Base-by-base conservation (phyloP, 192 early-diverging fungal species). In the Podila minutissima region DNA sequence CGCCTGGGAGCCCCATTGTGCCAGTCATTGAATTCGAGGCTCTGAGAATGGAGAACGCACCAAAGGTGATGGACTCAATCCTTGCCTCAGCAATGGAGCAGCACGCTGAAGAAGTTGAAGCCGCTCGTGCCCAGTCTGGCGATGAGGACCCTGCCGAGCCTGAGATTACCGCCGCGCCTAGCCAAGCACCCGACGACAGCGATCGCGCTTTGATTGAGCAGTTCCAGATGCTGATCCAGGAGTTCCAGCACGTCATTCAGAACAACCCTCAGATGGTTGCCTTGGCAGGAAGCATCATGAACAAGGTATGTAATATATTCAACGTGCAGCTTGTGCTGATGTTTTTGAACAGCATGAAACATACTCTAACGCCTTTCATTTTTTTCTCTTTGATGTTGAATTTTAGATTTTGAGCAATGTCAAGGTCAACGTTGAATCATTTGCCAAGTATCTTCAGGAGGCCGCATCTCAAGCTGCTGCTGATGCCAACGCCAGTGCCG, bases 81-180 rank as follows among this genome's bases (percentile, higher is more conserved):
- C 66, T 81, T n/a, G 77, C 77, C 31, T 81, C 77, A 19, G 77
- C 77, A 29, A 81, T 81, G 31, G 77, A 81, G 58, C 77, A 81
- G 19, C 77, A 81, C 32, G 77, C 77, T 29, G 70, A 73, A 10
- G 71, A 81, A 9, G 67, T 71, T 24, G 51, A 17, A 49, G 66
- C 70, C 33, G 58, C 59, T 13, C 53, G 62, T 12, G 15, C 68
- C 13, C 32, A 73, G 17, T 41, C 69, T 19, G 67, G 61, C 9
- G 68, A 66, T 22, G 59, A 19, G 13, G 77, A 81, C 28, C 77
- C 77, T 1, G 62, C 70, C 12, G 77, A 81, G 29, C 66, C 60
- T 1, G 71, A 69, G 35, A 55, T 73, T 26, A 5, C 22, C 11
- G 35, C 46, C 35, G 28, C 22, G 17, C 28, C 46, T 10, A 19